phyloP scores from a whole-genome alignment of 257 asterid genomes.

The Fraxinus cuspidata region DNA sequence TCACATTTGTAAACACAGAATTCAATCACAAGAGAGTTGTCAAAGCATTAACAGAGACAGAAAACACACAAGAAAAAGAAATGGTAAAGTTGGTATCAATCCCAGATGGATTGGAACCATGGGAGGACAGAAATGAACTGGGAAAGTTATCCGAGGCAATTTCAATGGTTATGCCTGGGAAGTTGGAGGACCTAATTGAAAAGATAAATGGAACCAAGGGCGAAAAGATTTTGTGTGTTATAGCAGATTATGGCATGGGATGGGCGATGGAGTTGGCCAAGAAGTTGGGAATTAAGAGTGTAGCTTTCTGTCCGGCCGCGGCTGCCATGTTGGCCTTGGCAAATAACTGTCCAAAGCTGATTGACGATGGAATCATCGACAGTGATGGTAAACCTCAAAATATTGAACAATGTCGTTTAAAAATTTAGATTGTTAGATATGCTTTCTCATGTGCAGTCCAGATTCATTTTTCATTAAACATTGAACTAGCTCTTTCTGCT shows the following conservation, averaged over 20 bases:
- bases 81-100: conserved; percentile 42
- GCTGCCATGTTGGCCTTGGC: conserved; percentile 38
- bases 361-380: conserved; percentile 54
- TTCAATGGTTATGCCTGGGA: conserved; percentile 42
- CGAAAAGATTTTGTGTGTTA: conserved; percentile 40
- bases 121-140: conserved; percentile 59
- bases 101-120: conserved; percentile 63
- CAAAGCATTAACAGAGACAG: conserved; percentile 32
- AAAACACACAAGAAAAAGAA: conserved; percentile 15
- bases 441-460: no score
- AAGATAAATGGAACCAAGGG: conserved; percentile 26
- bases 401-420: not conserved
- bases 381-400: conserved; percentile 37
- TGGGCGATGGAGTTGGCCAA: conserved; percentile 52
- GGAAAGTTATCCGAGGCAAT: conserved; percentile 34
- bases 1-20: conserved; percentile 57
- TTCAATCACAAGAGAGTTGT: conserved; percentile 54
- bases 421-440: not conserved
- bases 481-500: not conserved
- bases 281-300: conserved; percentile 42
- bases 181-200: conserved; percentile 45
- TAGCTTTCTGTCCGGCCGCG: conserved; percentile 47
- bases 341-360: conserved; percentile 32
- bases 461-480: no score
- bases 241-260: conserved; percentile 49